A percentile compares a stretch with the other conserved stretches of the same genome.
Conservation (phyloP, 805 yeast species). For the Naumovozyma baii region DNA sequence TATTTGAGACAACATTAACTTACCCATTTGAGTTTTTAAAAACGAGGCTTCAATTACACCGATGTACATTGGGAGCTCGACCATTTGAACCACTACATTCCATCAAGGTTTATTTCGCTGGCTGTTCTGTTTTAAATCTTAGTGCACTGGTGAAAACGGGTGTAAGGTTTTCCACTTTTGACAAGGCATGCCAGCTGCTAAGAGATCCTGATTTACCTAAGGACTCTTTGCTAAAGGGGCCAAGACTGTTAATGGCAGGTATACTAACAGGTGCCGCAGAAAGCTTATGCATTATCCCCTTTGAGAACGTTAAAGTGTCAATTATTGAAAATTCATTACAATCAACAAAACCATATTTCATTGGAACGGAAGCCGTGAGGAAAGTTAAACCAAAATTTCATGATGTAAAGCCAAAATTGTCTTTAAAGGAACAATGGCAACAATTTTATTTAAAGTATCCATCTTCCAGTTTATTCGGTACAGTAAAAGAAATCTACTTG, state of each 20-base stretch:
- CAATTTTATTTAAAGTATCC: constrained; percentile 42
- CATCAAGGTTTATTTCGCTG: constrained; percentile 37
- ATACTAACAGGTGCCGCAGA: constrained; percentile 75
- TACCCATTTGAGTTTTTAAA: constrained; percentile 67
- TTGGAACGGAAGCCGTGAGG: background rate
- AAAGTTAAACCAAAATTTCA: constrained; percentile 26
- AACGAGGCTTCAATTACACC: constrained; percentile 52
- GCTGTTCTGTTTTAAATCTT: constrained; percentile 64
- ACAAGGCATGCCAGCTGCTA: constrained; percentile 58
- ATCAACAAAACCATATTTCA: background rate
- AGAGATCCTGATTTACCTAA: constrained; percentile 37
- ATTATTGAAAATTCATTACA: constrained; percentile 57
- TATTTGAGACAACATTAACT: constrained; percentile 51
- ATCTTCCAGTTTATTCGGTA: constrained; percentile 41
- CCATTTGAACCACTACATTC: constrained; percentile 7
- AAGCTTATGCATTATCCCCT: constrained; percentile 77
- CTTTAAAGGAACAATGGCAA: constrained; percentile 27
- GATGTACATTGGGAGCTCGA: constrained; percentile 22
- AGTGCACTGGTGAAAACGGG: constrained; percentile 70
- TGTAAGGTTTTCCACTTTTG: constrained; percentile 65
- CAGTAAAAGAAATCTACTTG: constrained; percentile 55
- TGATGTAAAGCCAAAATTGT: constrained; percentile 10
- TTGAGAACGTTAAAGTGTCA: constrained; percentile 73
- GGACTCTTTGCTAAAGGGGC: constrained; percentile 59
- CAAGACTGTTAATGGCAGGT: constrained; percentile 77